Evolutionary conservation across 148 eudicot genomes (phyloP).

Genomic region (Oxyria digyna): DNA sequence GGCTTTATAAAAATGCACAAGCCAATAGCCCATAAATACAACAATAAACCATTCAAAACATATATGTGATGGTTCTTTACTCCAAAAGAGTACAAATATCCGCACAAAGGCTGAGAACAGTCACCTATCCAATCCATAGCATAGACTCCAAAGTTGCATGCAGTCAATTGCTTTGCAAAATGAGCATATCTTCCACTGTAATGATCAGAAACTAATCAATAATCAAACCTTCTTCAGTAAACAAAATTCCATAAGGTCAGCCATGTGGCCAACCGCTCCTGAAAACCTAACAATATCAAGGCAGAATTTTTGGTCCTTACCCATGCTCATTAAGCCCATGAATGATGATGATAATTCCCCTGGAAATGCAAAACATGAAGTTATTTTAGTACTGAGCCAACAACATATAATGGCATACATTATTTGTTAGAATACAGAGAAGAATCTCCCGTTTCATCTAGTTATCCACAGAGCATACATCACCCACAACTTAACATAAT

Average conservation of each 20-base stretch:
- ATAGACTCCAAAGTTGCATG: conserved; percentile 82
- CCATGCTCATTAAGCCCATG: conserved; percentile 98
- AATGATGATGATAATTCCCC: conserved; percentile 80
- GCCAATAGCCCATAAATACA: too few relatives aligned
- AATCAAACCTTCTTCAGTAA: background rate
- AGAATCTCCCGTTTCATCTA: background rate
- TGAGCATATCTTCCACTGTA: conserved; percentile 86
- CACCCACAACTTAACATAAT: background rate
- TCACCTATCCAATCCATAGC: conserved; percentile 98
- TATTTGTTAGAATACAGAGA: background rate
- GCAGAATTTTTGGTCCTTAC: conserved; percentile 20
- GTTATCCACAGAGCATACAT: background rate
- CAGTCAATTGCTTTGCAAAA: conserved; percentile 69
- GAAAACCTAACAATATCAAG: background rate
- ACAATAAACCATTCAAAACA: too few relatives aligned
- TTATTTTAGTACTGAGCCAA: background rate
- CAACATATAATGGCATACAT: background rate
- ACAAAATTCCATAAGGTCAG: conserved; percentile 3
- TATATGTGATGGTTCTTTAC: too few relatives aligned
- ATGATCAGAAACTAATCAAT: conserved; percentile 7
- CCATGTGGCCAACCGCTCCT: background rate
- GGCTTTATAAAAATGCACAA: too few relatives aligned
- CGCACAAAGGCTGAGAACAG: background rate
- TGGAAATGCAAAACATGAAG: conserved; percentile 23
- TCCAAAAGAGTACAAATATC: too few relatives aligned